These are phyloP conservation scores for Teratosphaeria viscida DNA, from an alignment of 2,329 filamentous ascomycete species.

Conservation along the genomic window DNA sequence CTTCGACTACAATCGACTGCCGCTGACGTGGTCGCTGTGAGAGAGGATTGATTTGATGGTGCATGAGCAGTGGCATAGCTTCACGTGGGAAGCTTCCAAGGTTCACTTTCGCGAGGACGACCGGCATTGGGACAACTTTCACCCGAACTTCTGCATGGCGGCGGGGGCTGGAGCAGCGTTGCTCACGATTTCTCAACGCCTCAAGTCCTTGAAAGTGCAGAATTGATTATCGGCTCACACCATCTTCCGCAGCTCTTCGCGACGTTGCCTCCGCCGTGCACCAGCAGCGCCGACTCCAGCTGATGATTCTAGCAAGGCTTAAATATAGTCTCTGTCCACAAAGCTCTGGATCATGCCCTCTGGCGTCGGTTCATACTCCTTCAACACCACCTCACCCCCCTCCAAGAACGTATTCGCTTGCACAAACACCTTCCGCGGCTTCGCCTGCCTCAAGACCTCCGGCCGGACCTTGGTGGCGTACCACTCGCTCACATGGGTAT, in stretches of 20 bases:
- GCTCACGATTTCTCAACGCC: neutral
- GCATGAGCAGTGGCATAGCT: neutral
- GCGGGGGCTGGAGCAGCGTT: neutral
- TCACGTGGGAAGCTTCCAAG: neutral
- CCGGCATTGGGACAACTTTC: neutral
- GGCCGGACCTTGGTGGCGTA: slow-evolving; percentile 73
- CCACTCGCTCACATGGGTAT: slow-evolving; percentile 77
- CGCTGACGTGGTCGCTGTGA: neutral
- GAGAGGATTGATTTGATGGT: neutral
- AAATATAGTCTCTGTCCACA: slow-evolving; percentile 28
- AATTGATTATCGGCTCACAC: too few species aligned
- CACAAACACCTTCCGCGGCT: slow-evolving; percentile 83
- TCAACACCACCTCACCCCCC: slow-evolving; percentile 59
- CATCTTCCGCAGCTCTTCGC: neutral
- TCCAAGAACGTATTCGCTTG: slow-evolving; percentile 75
- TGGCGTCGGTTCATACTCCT: slow-evolving; percentile 74
- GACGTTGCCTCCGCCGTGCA: too few species aligned
- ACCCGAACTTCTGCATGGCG: neutral
- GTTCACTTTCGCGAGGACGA: neutral
- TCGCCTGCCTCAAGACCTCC: slow-evolving; percentile 64
- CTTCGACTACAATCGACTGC: neutral
- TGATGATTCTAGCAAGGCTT: neutral
- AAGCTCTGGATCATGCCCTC: slow-evolving; percentile 77
- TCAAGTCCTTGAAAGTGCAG: too few species aligned
- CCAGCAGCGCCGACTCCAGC: too few species aligned